These are phyloP conservation scores for Leptographium lundbergii DNA, from an alignment of 2,329 filamentous ascomycete genomes.

Conservation along the genomic window DNA sequence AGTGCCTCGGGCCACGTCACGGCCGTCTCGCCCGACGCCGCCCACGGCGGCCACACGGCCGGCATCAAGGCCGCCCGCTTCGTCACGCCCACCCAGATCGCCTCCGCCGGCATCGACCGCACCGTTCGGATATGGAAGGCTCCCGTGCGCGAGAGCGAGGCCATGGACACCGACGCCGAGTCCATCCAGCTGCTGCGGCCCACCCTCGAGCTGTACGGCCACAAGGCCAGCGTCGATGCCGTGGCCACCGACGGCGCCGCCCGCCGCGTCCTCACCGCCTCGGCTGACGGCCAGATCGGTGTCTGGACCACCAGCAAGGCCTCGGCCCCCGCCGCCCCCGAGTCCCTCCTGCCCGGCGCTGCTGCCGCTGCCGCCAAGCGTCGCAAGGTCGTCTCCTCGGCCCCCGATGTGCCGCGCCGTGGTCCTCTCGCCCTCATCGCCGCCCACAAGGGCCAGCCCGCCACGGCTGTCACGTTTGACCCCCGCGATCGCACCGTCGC, in stretches of 20 bases:
- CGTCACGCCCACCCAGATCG: constrained; percentile 64
- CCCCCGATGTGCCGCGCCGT: constrained; percentile 50
- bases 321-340: constrained; percentile 47
- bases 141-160: constrained; percentile 49
- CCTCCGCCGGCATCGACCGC: constrained; percentile 71
- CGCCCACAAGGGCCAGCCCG: constrained; percentile 54
- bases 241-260: constrained; percentile 59
- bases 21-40: constrained; percentile 56
- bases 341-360: constrained; percentile 51
- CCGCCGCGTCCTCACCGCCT: constrained; percentile 73
- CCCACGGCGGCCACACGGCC: constrained; percentile 60
- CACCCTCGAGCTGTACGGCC: constrained; percentile 16
- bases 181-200: constrained; percentile 32
- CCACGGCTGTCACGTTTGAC: constrained; percentile 75
- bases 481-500: constrained; percentile 74
- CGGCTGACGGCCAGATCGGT: constrained; percentile 71
- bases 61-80: constrained; percentile 77
- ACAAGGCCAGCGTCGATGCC: constrained; percentile 54
- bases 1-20: constrained; percentile 76
- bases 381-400: constrained; percentile 48
- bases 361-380: constrained; percentile 48
- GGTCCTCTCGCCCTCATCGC: constrained; percentile 66
- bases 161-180: constrained; percentile 52
- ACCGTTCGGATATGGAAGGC: constrained; percentile 88
- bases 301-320: constrained; percentile 62